Evolutionary conservation across 2,329 filamentous ascomycete genomes (phyloP).

Genomic region (Exophiala calicioides): DNA sequence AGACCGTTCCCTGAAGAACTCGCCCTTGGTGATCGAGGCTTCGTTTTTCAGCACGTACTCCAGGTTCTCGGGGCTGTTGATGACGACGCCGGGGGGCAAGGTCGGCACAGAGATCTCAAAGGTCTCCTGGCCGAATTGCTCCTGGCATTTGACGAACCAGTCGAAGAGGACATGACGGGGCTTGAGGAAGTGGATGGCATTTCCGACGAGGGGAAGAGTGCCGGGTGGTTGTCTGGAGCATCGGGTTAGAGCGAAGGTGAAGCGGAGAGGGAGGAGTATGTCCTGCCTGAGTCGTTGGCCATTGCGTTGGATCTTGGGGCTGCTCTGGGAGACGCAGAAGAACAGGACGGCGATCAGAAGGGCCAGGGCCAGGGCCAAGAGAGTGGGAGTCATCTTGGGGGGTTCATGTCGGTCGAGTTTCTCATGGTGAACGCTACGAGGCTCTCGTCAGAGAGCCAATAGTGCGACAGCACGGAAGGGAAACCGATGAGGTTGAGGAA

Average conservation of each 20-base stretch:
- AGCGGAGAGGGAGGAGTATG: not conserved
- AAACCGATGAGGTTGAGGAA: too few species aligned
- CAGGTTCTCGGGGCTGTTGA: slow-evolving; percentile 62
- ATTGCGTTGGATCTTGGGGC: slow-evolving; percentile 20
- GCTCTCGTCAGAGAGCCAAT: too few species aligned
- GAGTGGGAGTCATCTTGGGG: slow-evolving; percentile 21
- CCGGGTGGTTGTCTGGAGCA: slow-evolving; percentile 29
- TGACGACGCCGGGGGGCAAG: slow-evolving; percentile 63
- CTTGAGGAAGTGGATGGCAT: slow-evolving; percentile 63
- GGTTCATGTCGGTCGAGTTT: not conserved
- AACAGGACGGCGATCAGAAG: slow-evolving; percentile 13
- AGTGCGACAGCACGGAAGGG: too few species aligned
- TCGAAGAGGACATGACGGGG: slow-evolving; percentile 61
- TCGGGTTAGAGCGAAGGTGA: slow-evolving; percentile 1
- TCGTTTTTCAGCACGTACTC: slow-evolving; percentile 65
- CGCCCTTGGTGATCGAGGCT: slow-evolving; percentile 61
- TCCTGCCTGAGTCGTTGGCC: slow-evolving; percentile 22
- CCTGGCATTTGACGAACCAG: slow-evolving; percentile 64
- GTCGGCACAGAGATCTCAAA: slow-evolving; percentile 64
- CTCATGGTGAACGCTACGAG: too few species aligned
- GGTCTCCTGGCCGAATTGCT: slow-evolving; percentile 59
- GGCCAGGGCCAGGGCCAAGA: slow-evolving; percentile 4
- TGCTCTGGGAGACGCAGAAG: slow-evolving; percentile 7
- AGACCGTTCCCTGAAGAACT: slow-evolving; percentile 61
- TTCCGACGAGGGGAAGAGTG: slow-evolving; percentile 56